Base-by-base conservation (phyloP, 352 stramenopile genomes). In the Pythium sp. region DNA sequence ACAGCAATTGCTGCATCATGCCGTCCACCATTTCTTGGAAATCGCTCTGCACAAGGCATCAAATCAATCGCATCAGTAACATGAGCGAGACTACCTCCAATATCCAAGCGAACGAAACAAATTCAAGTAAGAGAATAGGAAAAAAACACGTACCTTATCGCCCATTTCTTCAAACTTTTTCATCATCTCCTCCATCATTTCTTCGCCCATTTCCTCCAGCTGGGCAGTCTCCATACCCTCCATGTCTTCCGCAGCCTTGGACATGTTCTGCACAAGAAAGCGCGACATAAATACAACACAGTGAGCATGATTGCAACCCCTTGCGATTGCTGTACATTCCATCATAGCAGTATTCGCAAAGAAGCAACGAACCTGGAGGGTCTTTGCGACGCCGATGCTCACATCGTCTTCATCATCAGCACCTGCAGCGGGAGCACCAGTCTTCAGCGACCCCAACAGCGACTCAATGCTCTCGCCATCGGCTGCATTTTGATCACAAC, bases 1-100 rank as follows among this genome's bases (percentile, higher is more conserved):
- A 95, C 66, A 99, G 77, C 55, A 99, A 66, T 71, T 99, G 97
- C 75, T 98, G 83, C 97, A 99, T 99, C 89, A 99, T 99, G 34
- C 95, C 93, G 71, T 99, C 97, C 3, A 99, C 90, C 26, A 99
- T 70, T 18, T 93, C 88, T 51, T 99, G 86, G 67, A 98, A 93
- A 75, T 97, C 86, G 68, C 75, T 89, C 86, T 95, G 51, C 14
- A 60, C 1, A 28, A n/a, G 43, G 12, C 30, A 71, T 32, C n/a
- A 41, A 38, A 64, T 12, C 12, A 14, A 14, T 68, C 26, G 20
- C 0, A 54, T 47, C 8, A 55, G n/a, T 22, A 18, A 22, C 15
- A 43, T 22, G 15, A 15, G 15, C 6, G 38, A 46, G 14, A 12
- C 32, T 12, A 38, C 32, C 8, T 38, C 32, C 32, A 38, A 9